These are phyloP conservation scores for Nymphaea colorata DNA, from an alignment of 164 flowering plant species.

Conservation along the genomic window DNA sequence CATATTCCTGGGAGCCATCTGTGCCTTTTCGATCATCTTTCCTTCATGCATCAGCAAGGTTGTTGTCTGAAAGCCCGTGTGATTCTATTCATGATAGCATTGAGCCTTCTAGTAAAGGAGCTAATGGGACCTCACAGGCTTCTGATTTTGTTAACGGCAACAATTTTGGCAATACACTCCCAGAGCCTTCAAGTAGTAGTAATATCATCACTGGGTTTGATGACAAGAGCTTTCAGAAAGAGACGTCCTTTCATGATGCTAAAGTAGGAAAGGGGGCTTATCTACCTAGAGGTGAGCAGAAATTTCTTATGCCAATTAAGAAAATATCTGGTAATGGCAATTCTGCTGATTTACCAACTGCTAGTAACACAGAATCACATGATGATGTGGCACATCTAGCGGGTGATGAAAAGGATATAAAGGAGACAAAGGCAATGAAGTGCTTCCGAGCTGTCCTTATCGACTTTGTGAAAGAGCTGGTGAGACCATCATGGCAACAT, in stretches of 20 bases:
- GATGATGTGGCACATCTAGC: slow-evolving; percentile 16
- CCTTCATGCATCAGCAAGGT: slow-evolving; percentile 16
- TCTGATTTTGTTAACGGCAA: slow-evolving; percentile 17
- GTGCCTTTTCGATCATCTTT: slow-evolving; percentile 70
- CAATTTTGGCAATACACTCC: slow-evolving; percentile 9
- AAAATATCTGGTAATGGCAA: slow-evolving; percentile 10
- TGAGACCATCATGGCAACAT: slow-evolving; percentile 78
- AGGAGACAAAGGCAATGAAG: slow-evolving; percentile 43
- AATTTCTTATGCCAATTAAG: slow-evolving; percentile 10
- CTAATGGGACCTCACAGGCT: slow-evolving; percentile 9
- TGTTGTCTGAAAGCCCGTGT: slow-evolving; percentile 38
- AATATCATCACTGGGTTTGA: slow-evolving; percentile 11
- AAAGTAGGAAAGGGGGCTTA: slow-evolving; percentile 9
- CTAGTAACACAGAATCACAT: slow-evolving; percentile 5
- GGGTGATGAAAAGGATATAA: slow-evolving; percentile 16
- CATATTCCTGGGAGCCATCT: slow-evolving; percentile 65
- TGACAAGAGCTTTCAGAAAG: neutral
- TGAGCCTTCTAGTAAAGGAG: slow-evolving; percentile 28
- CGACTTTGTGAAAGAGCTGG: slow-evolving; percentile 61
- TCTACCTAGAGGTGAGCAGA: slow-evolving; percentile 18
- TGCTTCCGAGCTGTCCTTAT: slow-evolving; percentile 58
- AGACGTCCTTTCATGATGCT: neutral
- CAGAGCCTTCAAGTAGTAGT: slow-evolving; percentile 19
- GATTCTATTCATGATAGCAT: slow-evolving; percentile 66
- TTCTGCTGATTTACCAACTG: neutral